Evolutionary conservation across 345 rosid genomes (phyloP).

Genomic region (Draba incana): DNA sequence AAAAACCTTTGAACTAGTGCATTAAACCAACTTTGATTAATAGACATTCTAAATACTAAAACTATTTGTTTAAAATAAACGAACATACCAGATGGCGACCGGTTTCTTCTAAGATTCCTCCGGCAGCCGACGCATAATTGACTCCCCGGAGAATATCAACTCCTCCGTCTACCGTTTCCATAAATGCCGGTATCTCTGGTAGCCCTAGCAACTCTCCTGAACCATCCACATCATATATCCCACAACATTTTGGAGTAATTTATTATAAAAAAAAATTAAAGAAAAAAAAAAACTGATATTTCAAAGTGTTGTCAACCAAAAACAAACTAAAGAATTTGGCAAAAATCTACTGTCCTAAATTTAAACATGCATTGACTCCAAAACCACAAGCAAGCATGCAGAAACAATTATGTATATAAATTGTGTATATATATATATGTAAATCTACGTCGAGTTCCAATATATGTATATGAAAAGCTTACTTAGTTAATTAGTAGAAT

Average conservation of each 20-base stretch:
- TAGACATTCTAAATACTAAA: background rate
- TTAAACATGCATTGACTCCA: background rate
- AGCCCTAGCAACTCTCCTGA: conserved; percentile 67
- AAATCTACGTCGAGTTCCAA: background rate
- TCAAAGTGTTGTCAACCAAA: background rate
- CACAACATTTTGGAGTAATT: too few relatives aligned
- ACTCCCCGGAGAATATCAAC: conserved; percentile 55
- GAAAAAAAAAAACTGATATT: conserved; percentile 5
- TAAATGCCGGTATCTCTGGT: conserved; percentile 65
- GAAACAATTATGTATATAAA: too few relatives aligned
- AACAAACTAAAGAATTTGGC: background rate
- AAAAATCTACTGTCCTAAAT: background rate
- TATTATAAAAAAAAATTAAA: too few relatives aligned
- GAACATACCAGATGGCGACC: conserved; percentile 54
- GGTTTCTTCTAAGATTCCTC: conserved; percentile 72
- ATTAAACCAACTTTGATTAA: background rate
- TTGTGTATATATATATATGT: background rate
- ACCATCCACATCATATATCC: background rate
- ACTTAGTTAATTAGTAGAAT: too few relatives aligned
- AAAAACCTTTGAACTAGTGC: background rate
- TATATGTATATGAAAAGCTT: too few relatives aligned
- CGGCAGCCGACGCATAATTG: conserved; percentile 91
- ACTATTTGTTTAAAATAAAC: too few relatives aligned
- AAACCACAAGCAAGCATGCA: conserved; percentile 13
- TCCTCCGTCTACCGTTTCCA: conserved; percentile 46